Evolutionary conservation across 345 rosid species (phyloP).

Genomic region (Arabis alpina): DNA sequence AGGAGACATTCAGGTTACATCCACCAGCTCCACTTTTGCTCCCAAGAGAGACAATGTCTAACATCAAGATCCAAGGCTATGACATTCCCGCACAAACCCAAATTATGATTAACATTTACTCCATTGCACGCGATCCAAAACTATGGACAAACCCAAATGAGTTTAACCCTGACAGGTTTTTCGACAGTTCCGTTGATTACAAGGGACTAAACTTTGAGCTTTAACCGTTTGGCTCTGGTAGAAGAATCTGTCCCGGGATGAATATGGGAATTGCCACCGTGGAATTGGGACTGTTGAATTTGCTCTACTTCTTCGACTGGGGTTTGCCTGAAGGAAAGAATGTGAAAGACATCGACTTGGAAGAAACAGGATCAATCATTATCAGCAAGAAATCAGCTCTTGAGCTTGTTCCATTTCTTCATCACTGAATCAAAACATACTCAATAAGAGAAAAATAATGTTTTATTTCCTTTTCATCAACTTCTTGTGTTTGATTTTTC

Average conservation of each 20-base stretch:
- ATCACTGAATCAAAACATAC: neutral
- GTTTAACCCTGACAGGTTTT: conserved; percentile 62
- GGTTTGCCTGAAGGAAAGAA: conserved; percentile 30
- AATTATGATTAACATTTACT: conserved; percentile 54
- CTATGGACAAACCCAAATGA: conserved; percentile 54
- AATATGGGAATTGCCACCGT: conserved; percentile 35
- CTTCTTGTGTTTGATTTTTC: neutral
- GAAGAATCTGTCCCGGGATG: conserved; percentile 63
- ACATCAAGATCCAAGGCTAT: conserved; percentile 48
- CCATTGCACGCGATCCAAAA: conserved; percentile 54
- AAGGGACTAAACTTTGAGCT: conserved; percentile 53
- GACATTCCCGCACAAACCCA: conserved; percentile 52
- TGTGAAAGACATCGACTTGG: conserved; percentile 30
- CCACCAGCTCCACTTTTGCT: conserved; percentile 62
- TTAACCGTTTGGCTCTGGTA: conserved; percentile 63
- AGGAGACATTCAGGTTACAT: conserved; percentile 68
- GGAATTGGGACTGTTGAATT: conserved; percentile 34
- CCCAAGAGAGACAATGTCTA: conserved; percentile 51
- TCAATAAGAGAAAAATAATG: neutral
- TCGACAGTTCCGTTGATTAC: conserved; percentile 50
- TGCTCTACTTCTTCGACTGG: conserved; percentile 43
- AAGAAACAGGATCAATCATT: conserved; percentile 24
- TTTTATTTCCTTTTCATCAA: neutral
- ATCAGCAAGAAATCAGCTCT: conserved; percentile 42
- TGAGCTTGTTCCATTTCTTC: conserved; percentile 34